These are phyloP conservation scores for Chrysoporthe puriensis DNA, from an alignment of 2,329 filamentous ascomycete genomes.

Conservation along the genomic window DNA sequence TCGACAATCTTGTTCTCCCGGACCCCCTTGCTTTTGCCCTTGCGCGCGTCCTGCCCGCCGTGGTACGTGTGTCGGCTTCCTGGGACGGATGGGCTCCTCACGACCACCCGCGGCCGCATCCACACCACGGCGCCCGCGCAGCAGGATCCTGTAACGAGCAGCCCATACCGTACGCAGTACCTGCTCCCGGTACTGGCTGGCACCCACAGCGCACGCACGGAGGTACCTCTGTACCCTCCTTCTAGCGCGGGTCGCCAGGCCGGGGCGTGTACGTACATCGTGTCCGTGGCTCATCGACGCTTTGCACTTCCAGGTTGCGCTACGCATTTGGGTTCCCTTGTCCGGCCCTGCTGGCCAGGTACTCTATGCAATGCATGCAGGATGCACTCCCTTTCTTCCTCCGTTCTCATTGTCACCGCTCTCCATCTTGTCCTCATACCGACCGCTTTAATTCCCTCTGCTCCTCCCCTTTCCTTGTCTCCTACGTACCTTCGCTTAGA, in stretches of 20 bases:
- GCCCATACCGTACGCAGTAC: constrained; percentile 20
- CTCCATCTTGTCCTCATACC: constrained; percentile 23
- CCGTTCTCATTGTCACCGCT: constrained; percentile 28
- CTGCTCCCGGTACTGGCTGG: constrained; percentile 2
- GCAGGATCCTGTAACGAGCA: constrained; percentile 1
- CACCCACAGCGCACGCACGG: too few species aligned
- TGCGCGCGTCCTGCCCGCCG: neutral
- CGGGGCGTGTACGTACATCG: neutral
- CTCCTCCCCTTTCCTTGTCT: constrained; percentile 26
- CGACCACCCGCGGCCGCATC: neutral
- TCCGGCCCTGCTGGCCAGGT: constrained; percentile 19
- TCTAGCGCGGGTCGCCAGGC: neutral
- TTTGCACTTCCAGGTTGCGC: constrained; percentile 2
- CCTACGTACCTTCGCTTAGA: constrained; percentile 20
- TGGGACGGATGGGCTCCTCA: constrained; percentile 7
- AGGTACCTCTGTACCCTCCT: constrained; percentile 8
- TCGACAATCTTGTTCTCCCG: neutral
- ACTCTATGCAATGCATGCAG: constrained; percentile 27
- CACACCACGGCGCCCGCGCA: neutral
- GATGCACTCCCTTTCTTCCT: constrained; percentile 27
- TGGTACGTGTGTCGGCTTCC: neutral
- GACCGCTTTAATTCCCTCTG: constrained; percentile 24
- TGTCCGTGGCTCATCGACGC: neutral
- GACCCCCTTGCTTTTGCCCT: constrained; percentile 8
- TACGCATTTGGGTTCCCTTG: constrained; percentile 26